phyloP scores from a whole-genome alignment of 352 stramenopile genomes.

The Phytopythium chamaehyphon region DNA sequence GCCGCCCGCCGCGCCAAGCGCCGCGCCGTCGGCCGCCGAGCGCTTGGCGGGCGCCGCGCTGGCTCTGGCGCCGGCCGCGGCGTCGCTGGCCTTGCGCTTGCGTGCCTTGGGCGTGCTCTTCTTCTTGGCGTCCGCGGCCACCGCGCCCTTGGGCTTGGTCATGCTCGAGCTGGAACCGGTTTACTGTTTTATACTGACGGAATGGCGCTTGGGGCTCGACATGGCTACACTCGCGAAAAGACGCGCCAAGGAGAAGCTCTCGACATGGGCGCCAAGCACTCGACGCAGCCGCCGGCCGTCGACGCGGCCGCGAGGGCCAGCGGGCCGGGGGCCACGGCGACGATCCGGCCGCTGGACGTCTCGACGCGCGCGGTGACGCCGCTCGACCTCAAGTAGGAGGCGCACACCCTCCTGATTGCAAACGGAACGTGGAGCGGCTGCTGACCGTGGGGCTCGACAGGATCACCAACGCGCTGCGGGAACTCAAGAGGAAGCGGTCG shows the following conservation, averaged over 20 bases:
- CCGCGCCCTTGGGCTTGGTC: conserved; percentile 26
- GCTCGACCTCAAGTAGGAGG: conserved; percentile 67
- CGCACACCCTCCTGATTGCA: too few relatives aligned
- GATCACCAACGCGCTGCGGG: conserved; percentile 74
- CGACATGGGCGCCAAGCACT: conserved; percentile 65
- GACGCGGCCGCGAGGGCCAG: conserved; percentile 8
- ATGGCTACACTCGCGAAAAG: conserved; percentile 2
- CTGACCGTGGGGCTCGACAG: conserved; percentile 13
- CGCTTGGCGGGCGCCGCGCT: conserved; percentile 32
- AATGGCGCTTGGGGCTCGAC: background rate
- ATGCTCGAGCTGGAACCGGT: conserved; percentile 3
- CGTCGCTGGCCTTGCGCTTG: conserved; percentile 76
- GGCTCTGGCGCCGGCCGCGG: conserved; percentile 24
- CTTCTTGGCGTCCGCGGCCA: conserved; percentile 44
- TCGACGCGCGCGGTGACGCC: conserved; percentile 22
- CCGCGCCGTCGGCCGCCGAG: conserved; percentile 22
- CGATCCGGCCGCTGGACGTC: conserved; percentile 49
- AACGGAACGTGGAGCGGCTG: too few relatives aligned
- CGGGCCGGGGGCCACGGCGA: conserved; percentile 30
- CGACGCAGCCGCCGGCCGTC: conserved; percentile 19
- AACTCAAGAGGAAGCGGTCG: conserved; percentile 58
- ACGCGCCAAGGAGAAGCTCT: background rate
- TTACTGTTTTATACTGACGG: conserved; percentile 3
- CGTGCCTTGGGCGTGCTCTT: conserved; percentile 61
- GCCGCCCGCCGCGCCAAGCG: too few relatives aligned